These are phyloP conservation scores for Iberis amara DNA, from an alignment of 441 rosid genomes.

Conservation along the genomic window DNA sequence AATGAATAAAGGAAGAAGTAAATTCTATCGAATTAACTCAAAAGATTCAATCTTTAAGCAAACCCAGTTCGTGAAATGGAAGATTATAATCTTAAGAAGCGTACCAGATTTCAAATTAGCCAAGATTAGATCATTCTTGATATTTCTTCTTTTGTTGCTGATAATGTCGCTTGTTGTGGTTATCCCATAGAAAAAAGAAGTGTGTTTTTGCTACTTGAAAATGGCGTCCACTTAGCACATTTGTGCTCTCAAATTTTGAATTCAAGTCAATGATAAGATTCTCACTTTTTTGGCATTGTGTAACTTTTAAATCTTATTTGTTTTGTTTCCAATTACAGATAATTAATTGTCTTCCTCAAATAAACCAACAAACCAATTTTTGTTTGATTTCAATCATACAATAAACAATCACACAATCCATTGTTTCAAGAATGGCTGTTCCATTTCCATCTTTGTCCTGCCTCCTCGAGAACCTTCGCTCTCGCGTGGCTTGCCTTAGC, in stretches of 20 bases:
- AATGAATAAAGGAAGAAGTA: background rate
- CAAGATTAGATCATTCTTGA: background rate
- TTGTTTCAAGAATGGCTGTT: conserved; percentile 37
- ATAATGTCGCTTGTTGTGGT: background rate
- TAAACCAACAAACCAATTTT: conserved; percentile 17
- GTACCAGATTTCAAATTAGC: conserved; percentile 9
- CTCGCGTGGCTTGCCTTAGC: conserved; percentile 85
- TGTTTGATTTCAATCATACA: background rate
- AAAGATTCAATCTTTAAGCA: conserved; percentile 21
- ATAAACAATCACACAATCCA: conserved; percentile 16
- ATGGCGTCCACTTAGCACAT: too few relatives aligned
- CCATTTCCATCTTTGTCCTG: conserved; percentile 86
- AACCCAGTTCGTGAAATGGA: conserved; percentile 18
- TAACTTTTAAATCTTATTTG: conserved; percentile 1
- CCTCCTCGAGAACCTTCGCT: conserved; percentile 80
- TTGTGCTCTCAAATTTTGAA: too few relatives aligned
- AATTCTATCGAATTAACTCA: background rate
- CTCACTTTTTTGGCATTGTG: too few relatives aligned
- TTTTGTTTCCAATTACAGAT: conserved; percentile 14
- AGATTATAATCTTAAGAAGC: conserved; percentile 2
- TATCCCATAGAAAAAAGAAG: too few relatives aligned
- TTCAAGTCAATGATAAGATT: too few relatives aligned
- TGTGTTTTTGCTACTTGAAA: too few relatives aligned
- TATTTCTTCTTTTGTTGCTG: conserved; percentile 1
- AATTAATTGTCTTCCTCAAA: conserved; percentile 4